These are phyloP conservation scores for Thelephora terrestris DNA, from an alignment of 1,284 basidiomycete genomes.

Conservation along the genomic window DNA sequence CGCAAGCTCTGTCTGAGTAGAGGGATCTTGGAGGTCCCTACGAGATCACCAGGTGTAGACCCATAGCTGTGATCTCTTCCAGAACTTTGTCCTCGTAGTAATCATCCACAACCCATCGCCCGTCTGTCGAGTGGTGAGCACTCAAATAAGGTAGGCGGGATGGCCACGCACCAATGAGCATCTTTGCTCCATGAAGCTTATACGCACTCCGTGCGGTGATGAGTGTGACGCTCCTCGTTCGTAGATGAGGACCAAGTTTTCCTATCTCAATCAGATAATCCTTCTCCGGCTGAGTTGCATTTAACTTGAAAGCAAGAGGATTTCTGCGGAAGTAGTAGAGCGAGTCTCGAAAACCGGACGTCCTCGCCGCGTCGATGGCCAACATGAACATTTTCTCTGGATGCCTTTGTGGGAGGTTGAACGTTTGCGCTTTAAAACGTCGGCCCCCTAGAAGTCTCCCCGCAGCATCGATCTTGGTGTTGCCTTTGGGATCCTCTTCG, in stretches of 20 bases:
- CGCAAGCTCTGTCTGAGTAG: constrained; percentile 34
- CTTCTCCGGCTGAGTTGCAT: constrained; percentile 81
- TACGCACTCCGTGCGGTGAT: constrained; percentile 89
- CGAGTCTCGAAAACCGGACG: constrained; percentile 93
- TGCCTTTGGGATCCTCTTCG: constrained; percentile 77
- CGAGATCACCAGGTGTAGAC: constrained; percentile 67
- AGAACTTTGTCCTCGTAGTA: constrained; percentile 85
- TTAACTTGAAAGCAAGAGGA: constrained; percentile 82
- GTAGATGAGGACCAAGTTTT: constrained; percentile 80
- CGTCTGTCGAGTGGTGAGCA: constrained; percentile 41
- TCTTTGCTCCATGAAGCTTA: constrained; percentile 90
- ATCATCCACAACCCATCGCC: constrained; percentile 87
- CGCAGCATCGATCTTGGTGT: constrained; percentile 82
- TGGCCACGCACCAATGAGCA: constrained; percentile 61
- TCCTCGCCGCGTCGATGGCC: constrained; percentile 93
- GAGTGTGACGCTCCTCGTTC: constrained; percentile 87
- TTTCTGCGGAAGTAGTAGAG: constrained; percentile 95
- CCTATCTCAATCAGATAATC: constrained; percentile 84
- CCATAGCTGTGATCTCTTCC: constrained; percentile 59
- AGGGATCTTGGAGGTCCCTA: constrained; percentile 76
- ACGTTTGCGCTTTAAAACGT: constrained; percentile 83
- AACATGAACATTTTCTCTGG: constrained; percentile 87
- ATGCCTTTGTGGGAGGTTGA: constrained; percentile 73
- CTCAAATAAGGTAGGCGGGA: neutral
- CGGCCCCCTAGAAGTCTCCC: constrained; percentile 83